phyloP scores from a whole-genome alignment of 2,329 filamentous ascomycete genomes.

The Stemphylium lycopersici region DNA sequence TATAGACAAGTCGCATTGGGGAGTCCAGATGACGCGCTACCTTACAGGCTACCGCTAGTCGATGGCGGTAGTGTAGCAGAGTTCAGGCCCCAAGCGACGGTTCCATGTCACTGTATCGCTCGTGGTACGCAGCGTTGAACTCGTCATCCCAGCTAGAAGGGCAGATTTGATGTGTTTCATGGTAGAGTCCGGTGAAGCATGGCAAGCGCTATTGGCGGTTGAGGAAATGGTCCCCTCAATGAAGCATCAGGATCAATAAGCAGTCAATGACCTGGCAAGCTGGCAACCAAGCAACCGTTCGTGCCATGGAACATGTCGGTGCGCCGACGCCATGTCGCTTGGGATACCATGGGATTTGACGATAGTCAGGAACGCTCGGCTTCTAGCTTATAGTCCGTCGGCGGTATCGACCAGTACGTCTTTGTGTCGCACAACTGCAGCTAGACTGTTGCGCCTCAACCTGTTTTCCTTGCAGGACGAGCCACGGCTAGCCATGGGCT shows the following conservation, averaged over 20 bases:
- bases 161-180: conserved; percentile 28
- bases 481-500: background rate
- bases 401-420: conserved; percentile 1
- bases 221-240: conserved; percentile 18
- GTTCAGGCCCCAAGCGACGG: conserved; percentile 1
- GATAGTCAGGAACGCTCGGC: conserved; percentile 22
- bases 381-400: conserved; percentile 5
- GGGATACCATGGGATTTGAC: conserved; percentile 30
- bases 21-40: conserved; percentile 20
- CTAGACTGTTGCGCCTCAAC: background rate
- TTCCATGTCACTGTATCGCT: conserved; percentile 4
- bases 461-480: background rate
- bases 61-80: conserved; percentile 12
- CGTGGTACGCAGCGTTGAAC: conserved; percentile 16
- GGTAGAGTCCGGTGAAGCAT: conserved; percentile 9
- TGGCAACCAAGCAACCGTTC: conserved; percentile 37
- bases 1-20: conserved; percentile 8
- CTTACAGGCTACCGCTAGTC: conserved; percentile 16
- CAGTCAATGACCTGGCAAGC: conserved; percentile 39
- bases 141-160: conserved; percentile 19
- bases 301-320: conserved; percentile 34
- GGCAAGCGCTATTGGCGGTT: conserved; percentile 27
- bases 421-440: background rate
- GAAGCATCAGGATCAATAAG: conserved; percentile 29
- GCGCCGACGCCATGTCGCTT: conserved; percentile 20